Base-by-base conservation (phyloP, 352 stramenopile species). In the Phytophthora meadii region DNA sequence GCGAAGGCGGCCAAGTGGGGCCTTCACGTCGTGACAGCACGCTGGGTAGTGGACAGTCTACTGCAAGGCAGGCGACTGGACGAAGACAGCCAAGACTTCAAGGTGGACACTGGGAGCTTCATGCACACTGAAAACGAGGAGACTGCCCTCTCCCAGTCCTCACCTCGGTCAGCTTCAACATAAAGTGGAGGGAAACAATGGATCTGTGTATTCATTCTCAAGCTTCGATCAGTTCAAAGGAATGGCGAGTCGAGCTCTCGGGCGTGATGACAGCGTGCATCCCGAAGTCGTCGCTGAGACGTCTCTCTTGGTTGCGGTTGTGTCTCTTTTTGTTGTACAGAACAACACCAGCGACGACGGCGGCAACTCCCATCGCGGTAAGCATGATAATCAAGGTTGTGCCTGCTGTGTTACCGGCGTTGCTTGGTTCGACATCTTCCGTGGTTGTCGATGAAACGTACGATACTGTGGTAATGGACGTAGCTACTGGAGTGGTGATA, bases 1-100 rank as follows among this genome's bases (percentile, higher is more conserved):
- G 71, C 76, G 0, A 90, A 84, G 64, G 85, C 85, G 3, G 70
- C 53, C 9, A 47, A 89, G 62, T 88, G 78, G 74, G 71, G 71
- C 0, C 40, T 92, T 17, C 56, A 56, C 19, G 68, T 92, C 30
- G 85, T 93, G 1, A 82, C 70, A 10, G 83, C 82, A 11, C 79
- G 79, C 1, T 93, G 85, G 85, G 62, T 92, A n/a, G 62, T 93
- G 0, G 72, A 88, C 22, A 91, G 82, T 50, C 70, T 91, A 12
- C 36, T 83, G 19, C 68, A 78, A 44, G 77, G 77, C 22, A 52
- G 78, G 30, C 67, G 82, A 3, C 59, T 89, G 9, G 75, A 80
- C 30, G 69, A 71, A 42, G 47, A 73, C 14, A 39, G 30, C 11
- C 44, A 50, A 2, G 70, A 69, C 12, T 81, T 72, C 25, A 55